Percentiles rank a stretch among this genome's conserved stretches.
Evolutionary conservation across 2,329 filamentous ascomycete genomes (phyloP).

Genomic region (Aspergillus aculeatus): DNA sequence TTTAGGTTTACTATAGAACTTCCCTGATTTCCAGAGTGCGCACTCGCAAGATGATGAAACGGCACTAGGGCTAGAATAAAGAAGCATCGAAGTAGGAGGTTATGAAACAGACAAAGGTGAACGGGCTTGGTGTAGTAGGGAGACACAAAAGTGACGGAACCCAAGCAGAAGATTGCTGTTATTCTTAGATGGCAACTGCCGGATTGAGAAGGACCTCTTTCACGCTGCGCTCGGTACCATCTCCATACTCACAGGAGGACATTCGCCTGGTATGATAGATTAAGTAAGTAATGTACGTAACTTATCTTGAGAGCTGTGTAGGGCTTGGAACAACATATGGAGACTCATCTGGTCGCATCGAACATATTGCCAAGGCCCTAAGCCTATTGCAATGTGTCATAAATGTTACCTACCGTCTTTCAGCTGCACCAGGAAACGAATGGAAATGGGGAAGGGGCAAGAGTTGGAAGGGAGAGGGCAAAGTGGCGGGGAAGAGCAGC

Average conservation of each 20-base stretch:
- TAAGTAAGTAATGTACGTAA: too few species aligned
- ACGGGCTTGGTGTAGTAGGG: background rate
- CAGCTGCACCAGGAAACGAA: background rate
- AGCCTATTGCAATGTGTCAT: background rate
- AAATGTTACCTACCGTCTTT: background rate
- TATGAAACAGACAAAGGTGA: background rate
- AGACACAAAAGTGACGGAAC: background rate
- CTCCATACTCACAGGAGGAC: background rate
- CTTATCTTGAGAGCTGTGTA: too few species aligned
- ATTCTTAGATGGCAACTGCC: background rate
- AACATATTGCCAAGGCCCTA: background rate
- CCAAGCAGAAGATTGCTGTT: background rate
- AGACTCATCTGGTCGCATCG: background rate
- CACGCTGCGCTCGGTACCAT: background rate
- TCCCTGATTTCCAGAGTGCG: background rate
- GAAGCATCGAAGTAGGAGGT: background rate
- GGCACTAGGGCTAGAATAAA: background rate
- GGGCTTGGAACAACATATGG: too few species aligned
- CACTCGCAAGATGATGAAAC: background rate
- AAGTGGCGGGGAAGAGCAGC: background rate
- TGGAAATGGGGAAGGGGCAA: background rate
- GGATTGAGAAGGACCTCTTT: background rate
- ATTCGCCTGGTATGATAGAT: too few species aligned
- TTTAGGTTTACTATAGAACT: background rate
- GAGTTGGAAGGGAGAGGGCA: background rate